A percentile compares a stretch with the other conserved stretches of the same genome.
Evolutionary conservation across 2,329 filamentous ascomycete species (phyloP).

Genomic region (Nemania bipapillata): DNA sequence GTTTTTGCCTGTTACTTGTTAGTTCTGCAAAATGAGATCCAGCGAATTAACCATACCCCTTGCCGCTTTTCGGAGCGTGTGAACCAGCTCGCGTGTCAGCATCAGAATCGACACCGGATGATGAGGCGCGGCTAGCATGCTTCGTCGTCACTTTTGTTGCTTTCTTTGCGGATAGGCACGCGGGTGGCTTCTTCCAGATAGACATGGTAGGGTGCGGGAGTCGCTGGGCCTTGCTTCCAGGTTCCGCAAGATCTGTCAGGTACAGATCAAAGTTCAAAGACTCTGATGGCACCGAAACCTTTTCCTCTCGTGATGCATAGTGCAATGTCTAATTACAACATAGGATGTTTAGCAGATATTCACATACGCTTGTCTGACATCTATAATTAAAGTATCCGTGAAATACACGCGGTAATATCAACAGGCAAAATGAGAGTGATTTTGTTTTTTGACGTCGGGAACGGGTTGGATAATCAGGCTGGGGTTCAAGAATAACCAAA

Average conservation of each 20-base stretch:
- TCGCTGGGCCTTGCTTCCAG: slow-evolving; percentile 59
- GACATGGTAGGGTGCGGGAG: slow-evolving; percentile 63
- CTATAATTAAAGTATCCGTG: background rate
- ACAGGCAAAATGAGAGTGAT: background rate
- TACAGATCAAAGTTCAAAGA: slow-evolving; percentile 67
- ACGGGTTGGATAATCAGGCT: slow-evolving; percentile 29
- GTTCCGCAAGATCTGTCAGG: slow-evolving; percentile 63
- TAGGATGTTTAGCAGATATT: slow-evolving; percentile 16
- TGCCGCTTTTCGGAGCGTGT: slow-evolving; percentile 53
- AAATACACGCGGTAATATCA: background rate
- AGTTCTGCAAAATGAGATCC: slow-evolving; percentile 46
- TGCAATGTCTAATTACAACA: slow-evolving; percentile 60
- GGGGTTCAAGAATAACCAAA: slow-evolving; percentile 29
- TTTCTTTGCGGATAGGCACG: slow-evolving; percentile 42
- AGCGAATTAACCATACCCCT: slow-evolving; percentile 54
- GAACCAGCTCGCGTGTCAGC: slow-evolving; percentile 32
- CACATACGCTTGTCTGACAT: background rate
- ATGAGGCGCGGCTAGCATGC: slow-evolving; percentile 50
- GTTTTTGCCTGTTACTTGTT: slow-evolving; percentile 52
- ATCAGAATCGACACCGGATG: slow-evolving; percentile 57
- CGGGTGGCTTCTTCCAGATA: slow-evolving; percentile 58
- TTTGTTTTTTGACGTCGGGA: background rate
- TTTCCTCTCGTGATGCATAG: slow-evolving; percentile 64
- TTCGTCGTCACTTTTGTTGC: slow-evolving; percentile 50
- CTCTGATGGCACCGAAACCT: slow-evolving; percentile 58